Evolutionary conservation across 805 yeast genomes (phyloP).

Genomic region (Kuraishia piskuri): DNA sequence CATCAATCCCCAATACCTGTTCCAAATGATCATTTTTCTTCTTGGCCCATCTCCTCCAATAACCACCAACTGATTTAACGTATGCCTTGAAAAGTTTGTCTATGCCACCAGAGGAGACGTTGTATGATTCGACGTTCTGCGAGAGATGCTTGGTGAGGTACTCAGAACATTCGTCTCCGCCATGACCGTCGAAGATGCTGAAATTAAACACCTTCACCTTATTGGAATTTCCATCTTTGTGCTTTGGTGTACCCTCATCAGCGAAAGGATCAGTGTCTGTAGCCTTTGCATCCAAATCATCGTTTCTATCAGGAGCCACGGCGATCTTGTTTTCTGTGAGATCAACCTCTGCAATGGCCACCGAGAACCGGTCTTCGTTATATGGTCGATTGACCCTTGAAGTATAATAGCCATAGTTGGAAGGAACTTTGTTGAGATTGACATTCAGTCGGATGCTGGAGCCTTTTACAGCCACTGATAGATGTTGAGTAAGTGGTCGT

Average conservation of each 20-base stretch:
- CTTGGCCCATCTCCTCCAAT: conserved; percentile 74
- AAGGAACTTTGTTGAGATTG: conserved; percentile 55
- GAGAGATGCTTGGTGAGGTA: conserved; percentile 49
- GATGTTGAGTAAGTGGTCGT: conserved; percentile 18
- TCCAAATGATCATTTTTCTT: conserved; percentile 21
- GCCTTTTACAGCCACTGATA: conserved; percentile 15
- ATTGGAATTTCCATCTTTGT: neutral
- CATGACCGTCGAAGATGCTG: conserved; percentile 90
- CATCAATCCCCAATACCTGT: conserved; percentile 13
- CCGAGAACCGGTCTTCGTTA: conserved; percentile 78
- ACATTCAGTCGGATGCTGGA: conserved; percentile 32
- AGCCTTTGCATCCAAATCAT: neutral
- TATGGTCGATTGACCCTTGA: conserved; percentile 66
- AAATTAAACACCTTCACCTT: conserved; percentile 48
- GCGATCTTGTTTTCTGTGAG: conserved; percentile 5
- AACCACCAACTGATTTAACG: conserved; percentile 58
- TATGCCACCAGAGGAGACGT: conserved; percentile 22
- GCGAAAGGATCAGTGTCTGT: conserved; percentile 1
- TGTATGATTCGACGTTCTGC: conserved; percentile 38
- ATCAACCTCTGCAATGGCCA: conserved; percentile 30
- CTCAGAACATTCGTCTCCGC: conserved; percentile 69
- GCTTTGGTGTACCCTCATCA: neutral
- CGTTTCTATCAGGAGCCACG: neutral
- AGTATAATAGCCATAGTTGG: conserved; percentile 70
- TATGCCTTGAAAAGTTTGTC: conserved; percentile 45